Conservation (phyloP, 345 rosid species). For the Camelina hispida region DNA sequence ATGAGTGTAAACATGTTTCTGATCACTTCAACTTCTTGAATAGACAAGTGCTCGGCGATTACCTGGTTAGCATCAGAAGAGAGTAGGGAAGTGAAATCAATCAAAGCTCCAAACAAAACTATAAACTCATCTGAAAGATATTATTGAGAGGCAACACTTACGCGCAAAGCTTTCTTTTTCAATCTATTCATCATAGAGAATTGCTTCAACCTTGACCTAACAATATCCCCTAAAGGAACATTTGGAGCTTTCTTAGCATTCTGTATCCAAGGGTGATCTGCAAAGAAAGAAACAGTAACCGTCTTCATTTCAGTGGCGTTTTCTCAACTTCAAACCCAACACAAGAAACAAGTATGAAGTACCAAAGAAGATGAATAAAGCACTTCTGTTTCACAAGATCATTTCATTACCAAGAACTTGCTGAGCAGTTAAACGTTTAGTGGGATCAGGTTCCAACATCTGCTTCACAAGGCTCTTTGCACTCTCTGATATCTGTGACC, state of each 20-base stretch:
- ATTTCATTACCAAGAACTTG: slow-evolving; percentile 78
- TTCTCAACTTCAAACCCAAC: not conserved
- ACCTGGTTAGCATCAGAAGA: slow-evolving; percentile 54
- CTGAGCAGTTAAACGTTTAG: slow-evolving; percentile 81
- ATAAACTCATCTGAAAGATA: not conserved
- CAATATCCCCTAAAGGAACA: slow-evolving; percentile 98
- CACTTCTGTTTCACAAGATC: slow-evolving; percentile 10
- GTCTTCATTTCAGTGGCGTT: not conserved
- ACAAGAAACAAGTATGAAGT: not conserved
- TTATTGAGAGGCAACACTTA: slow-evolving; percentile 39
- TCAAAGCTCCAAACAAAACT: not conserved
- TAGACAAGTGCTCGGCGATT: slow-evolving; percentile 90
- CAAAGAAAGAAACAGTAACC: slow-evolving; percentile 8
- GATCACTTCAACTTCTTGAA: slow-evolving; percentile 90
- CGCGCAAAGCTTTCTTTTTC: slow-evolving; percentile 92
- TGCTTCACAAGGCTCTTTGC: slow-evolving; percentile 88
- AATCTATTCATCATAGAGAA: slow-evolving; percentile 96
- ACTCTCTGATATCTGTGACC: slow-evolving; percentile 90
- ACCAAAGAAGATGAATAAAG: not conserved
- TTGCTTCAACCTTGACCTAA: slow-evolving; percentile 92
- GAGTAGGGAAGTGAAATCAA: slow-evolving; percentile 17
- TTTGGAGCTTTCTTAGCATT: slow-evolving; percentile 96
- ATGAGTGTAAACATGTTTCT: slow-evolving; percentile 88
- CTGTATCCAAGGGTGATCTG: slow-evolving; percentile 94
- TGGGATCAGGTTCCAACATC: slow-evolving; percentile 86